Percentiles rank a stretch among this genome's conserved stretches.
Evolutionary conservation across 768 basidiomycete species (phyloP).

Genomic region (Calocera cornea): DNA sequence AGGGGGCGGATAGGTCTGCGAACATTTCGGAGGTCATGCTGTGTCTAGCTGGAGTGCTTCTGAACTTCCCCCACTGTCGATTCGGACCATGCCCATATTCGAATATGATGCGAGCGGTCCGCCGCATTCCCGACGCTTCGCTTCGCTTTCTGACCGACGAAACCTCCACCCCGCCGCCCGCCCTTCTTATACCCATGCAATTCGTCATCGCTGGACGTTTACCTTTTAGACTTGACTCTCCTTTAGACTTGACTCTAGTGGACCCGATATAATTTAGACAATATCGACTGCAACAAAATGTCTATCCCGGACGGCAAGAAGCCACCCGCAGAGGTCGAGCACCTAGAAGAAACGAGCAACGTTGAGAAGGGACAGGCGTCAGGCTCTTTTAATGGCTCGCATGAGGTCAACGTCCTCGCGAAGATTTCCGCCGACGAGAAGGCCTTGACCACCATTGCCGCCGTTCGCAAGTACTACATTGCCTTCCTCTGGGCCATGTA

Average conservation of each 20-base stretch:
- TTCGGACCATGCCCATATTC: too few relatives aligned
- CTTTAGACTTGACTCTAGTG: too few relatives aligned
- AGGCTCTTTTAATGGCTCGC: not conserved
- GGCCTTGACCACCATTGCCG: not conserved
- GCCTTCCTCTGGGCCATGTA: conserved; percentile 1
- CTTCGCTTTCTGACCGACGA: not conserved
- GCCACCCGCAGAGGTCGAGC: not conserved
- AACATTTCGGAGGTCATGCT: too few relatives aligned
- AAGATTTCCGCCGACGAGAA: not conserved
- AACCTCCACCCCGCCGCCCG: not conserved
- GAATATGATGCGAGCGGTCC: not conserved
- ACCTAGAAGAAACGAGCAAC: not conserved
- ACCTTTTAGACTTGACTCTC: too few relatives aligned
- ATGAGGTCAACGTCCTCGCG: not conserved
- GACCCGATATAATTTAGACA: too few relatives aligned
- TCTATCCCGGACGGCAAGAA: not conserved
- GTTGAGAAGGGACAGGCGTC: not conserved
- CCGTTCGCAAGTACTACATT: not conserved
- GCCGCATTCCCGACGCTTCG: not conserved
- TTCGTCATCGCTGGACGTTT: too few relatives aligned
- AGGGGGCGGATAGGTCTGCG: too few relatives aligned
- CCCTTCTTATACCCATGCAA: not conserved
- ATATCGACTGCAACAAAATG: not conserved
- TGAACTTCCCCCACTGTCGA: too few relatives aligned
- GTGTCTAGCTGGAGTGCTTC: too few relatives aligned